Percentiles rank a stretch among this genome's conserved stretches.
Conservation (phyloP, 176 grass and related monocot species). For the Chloris gayana region DNA sequence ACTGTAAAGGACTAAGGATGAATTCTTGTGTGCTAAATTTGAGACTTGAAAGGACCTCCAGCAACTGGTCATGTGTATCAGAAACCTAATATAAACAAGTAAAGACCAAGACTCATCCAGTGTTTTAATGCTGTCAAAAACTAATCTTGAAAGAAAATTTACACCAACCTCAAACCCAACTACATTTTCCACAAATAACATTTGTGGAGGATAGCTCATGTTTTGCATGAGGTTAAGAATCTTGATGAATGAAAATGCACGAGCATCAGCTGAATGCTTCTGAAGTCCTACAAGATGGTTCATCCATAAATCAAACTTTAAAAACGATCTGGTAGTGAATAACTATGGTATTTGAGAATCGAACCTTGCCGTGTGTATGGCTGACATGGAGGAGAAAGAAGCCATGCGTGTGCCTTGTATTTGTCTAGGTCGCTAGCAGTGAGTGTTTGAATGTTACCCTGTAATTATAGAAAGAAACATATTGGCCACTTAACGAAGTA, state of each 20-base stretch:
- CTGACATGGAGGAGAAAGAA: slow-evolving; percentile 98
- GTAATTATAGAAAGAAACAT: slow-evolving; percentile 21
- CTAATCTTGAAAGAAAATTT: slow-evolving; percentile 20
- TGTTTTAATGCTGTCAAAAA: slow-evolving; percentile 15
- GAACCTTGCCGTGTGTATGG: slow-evolving; percentile 97
- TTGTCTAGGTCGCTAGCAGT: slow-evolving; percentile 78
- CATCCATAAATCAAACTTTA: slow-evolving; percentile 35
- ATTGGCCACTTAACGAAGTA: neutral
- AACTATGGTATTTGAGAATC: slow-evolving; percentile 20
- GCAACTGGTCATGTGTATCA: slow-evolving; percentile 80
- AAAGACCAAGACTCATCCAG: neutral
- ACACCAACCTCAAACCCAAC: slow-evolving; percentile 93
- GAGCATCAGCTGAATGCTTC: slow-evolving; percentile 95
- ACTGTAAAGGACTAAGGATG: slow-evolving; percentile 90
- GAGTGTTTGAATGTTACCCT: slow-evolving; percentile 94
- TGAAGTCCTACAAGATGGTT: slow-evolving; percentile 71
- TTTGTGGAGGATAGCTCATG: slow-evolving; percentile 75
- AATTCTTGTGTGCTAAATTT: slow-evolving; percentile 88
- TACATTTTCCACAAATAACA: slow-evolving; percentile 95
- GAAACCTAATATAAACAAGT: slow-evolving; percentile 61
- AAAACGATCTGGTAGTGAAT: neutral
- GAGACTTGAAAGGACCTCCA: slow-evolving; percentile 74
- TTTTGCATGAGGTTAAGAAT: slow-evolving; percentile 79
- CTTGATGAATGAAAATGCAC: slow-evolving; percentile 93
- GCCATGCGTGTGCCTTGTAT: slow-evolving; percentile 83